Conservation (phyloP, 192 early-diverging fungal species). For the Umbelopsis sp. region DNA sequence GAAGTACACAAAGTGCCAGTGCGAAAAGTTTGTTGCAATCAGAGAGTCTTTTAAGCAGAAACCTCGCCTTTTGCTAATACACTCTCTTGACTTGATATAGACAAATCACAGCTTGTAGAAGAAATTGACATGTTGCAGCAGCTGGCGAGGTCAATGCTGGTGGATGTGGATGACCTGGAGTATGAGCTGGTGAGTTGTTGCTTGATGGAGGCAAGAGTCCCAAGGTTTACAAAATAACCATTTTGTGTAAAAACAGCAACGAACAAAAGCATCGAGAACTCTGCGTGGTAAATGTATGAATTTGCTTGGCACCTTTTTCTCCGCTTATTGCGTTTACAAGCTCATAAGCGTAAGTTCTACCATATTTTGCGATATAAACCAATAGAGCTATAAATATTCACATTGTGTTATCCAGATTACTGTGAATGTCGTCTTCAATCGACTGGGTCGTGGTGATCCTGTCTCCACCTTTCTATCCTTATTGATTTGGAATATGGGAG, state of each 20-base stretch:
- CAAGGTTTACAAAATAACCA: neutral
- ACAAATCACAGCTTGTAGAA: conserved; percentile 36
- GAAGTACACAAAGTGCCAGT: neutral
- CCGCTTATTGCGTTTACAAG: conserved; percentile 90
- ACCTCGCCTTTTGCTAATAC: no score
- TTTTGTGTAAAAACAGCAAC: neutral
- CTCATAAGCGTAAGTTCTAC: conserved; percentile 63
- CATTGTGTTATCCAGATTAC: conserved; percentile 51
- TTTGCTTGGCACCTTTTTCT: conserved; percentile 83
- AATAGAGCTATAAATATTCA: neutral
- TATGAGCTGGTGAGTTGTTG: conserved; percentile 60
- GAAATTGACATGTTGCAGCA: conserved; percentile 65
- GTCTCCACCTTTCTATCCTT: conserved; percentile 79
- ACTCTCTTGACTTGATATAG: no score
- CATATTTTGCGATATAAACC: neutral
- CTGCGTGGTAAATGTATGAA: conserved; percentile 80
- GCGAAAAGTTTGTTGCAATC: neutral
- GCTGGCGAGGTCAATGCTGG: conserved; percentile 68
- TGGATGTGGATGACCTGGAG: conserved; percentile 82
- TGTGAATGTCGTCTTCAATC: conserved; percentile 76
- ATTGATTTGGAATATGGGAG: conserved; percentile 59
- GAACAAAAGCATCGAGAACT: conserved; percentile 52
- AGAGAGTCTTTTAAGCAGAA: neutral
- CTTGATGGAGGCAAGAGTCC: neutral
- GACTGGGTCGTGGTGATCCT: conserved; percentile 77